Evolutionary conservation across 2,329 filamentous ascomycete genomes (phyloP), one percentile per base, ranked within the genome.

Genomic region (Trichoderma sp.): DNA sequence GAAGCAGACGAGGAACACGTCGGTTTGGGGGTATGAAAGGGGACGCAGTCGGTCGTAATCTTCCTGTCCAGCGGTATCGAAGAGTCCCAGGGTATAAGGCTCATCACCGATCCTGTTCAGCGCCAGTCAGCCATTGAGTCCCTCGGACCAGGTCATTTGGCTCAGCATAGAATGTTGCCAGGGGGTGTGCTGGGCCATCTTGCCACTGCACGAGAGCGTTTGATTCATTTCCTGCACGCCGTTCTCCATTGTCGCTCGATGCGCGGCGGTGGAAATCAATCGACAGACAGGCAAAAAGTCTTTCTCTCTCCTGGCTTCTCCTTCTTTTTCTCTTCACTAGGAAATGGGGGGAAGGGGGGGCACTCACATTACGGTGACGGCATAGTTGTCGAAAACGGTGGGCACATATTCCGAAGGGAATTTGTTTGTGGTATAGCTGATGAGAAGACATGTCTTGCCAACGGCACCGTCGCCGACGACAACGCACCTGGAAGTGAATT

Each of bases 351-450:
- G 35, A n/a, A 45, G 15, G 8, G 34, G 45, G 4, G 45, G 70
- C 67, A 90, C 93, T 90, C 87, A 97, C 95, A 99, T 99, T 74
- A 99, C 95, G 73, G 95, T 99, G 79, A 99, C 95, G 68, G 95
- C 95, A 87, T 99, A 99, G 84, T 99, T 99, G 82, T 99, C 95
- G 81, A 99, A 99, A 72, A 99, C 95, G 34, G 95, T 99, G 63
- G 95, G 95, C 68, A 99, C 95, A 81, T 99, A 99, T 94, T 99
- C 95, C 76, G 94, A 97, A 39, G 95, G 95, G 81, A 99, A 99
- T 78, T 98, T 98, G 87, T 99, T 99, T 72, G 95, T 99, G 72
- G 95, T 99, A 83, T 99, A 99, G 80, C 93, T 97, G 84, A 99
- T 99, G 78, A 99, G 89, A 72, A 99, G 89, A 83, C 95, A 99